A percentile compares a stretch with the other conserved stretches of the same genome.
These are phyloP conservation scores for Mycena floridula DNA, from an alignment of 768 basidiomycete species.

Conservation along the genomic window DNA sequence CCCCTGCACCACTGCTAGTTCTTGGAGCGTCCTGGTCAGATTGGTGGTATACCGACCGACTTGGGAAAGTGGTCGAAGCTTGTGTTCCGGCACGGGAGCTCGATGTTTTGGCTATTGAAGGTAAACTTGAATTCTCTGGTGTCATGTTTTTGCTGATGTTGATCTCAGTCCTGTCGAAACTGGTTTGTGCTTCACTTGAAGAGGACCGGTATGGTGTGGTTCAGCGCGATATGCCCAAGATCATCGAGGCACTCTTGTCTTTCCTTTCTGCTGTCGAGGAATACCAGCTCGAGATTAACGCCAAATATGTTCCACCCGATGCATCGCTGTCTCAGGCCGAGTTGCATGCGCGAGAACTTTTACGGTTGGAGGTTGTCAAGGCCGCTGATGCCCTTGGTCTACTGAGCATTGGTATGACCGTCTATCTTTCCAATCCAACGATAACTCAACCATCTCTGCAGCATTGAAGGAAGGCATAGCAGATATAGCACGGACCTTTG, in stretches of 20 bases:
- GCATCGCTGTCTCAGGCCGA: constrained; percentile 27
- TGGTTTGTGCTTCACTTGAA: constrained; percentile 64
- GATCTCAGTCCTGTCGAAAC: constrained; percentile 51
- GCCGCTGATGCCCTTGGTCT: constrained; percentile 49
- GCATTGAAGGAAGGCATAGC: constrained; percentile 64
- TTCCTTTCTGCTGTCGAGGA: constrained; percentile 65
- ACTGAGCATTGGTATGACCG: constrained; percentile 52
- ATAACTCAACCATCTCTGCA: constrained; percentile 17
- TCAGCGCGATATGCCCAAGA: constrained; percentile 78
- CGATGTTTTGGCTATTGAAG: constrained; percentile 56
- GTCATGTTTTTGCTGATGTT: constrained; percentile 1
- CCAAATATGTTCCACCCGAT: constrained; percentile 30
- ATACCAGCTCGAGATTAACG: constrained; percentile 50
- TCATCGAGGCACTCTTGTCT: constrained; percentile 68
- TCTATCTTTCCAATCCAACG: background rate
- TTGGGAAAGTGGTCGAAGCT: constrained; percentile 41
- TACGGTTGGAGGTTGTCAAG: constrained; percentile 44
- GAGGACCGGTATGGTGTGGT: constrained; percentile 83
- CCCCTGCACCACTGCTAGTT: no score
- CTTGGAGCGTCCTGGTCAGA: no score
- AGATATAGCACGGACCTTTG: constrained; percentile 66
- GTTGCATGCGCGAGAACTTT: constrained; percentile 27
- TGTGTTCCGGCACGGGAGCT: constrained; percentile 56
- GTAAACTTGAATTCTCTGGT: constrained; percentile 25
- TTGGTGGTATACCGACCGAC: constrained; percentile 65